Percentiles rank a stretch among this genome's conserved stretches.
These are phyloP conservation scores for Baorangia bicolor DNA, from an alignment of 768 basidiomycete species.

Conservation along the genomic window DNA sequence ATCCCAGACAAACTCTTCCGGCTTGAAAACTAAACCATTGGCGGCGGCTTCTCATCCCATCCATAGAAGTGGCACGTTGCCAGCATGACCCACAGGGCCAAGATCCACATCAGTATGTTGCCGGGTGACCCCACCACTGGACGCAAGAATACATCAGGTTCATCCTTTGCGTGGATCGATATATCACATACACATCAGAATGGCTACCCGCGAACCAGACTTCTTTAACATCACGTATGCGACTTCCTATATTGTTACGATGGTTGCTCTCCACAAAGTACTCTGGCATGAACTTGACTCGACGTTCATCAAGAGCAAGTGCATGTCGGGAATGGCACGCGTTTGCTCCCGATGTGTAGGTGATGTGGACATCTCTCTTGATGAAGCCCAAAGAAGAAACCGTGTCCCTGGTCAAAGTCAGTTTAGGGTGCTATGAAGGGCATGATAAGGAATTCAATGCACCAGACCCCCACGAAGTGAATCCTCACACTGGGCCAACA, in stretches of 20 bases:
- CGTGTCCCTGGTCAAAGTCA: constrained; percentile 8
- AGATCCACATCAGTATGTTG: not conserved
- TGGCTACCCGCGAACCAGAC: not conserved
- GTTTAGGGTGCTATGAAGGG: not conserved
- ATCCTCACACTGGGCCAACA: constrained; percentile 21
- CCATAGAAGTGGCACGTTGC: not conserved
- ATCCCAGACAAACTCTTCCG: not conserved
- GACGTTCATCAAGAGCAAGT: constrained; percentile 15
- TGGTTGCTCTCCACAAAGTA: constrained; percentile 5
- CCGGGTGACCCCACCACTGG: not conserved
- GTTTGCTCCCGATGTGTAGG: not conserved
- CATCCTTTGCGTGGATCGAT: too few relatives aligned
- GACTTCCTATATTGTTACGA: not conserved
- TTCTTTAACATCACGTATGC: not conserved
- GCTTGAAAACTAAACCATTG: not conserved
- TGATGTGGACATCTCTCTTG: not conserved
- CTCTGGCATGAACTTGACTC: constrained; percentile 12
- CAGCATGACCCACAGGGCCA: not conserved
- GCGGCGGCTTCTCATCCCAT: not conserved
- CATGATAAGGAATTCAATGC: not conserved
- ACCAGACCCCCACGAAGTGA: constrained; percentile 37
- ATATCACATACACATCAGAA: constrained; percentile 1
- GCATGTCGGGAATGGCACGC: constrained; percentile 17
- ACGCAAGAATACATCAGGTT: not conserved
- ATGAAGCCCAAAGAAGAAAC: constrained; percentile 13